phyloP scores from a whole-genome alignment of 768 basidiomycete genomes.

The Tephrocybe sp. region DNA sequence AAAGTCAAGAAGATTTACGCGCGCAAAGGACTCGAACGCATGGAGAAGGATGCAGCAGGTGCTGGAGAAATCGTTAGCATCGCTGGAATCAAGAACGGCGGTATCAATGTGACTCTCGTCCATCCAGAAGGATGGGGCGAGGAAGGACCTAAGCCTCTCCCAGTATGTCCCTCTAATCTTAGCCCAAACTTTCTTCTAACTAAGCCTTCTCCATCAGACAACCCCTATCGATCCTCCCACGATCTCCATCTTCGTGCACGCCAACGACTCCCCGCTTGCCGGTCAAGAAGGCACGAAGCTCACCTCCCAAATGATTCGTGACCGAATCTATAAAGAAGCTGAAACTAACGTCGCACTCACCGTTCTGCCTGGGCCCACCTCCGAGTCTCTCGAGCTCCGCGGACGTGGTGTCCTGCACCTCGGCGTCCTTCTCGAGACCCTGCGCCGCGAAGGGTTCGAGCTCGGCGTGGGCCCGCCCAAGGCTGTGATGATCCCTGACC shows the following conservation, averaged over 20 bases:
- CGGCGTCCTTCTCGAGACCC: slow-evolving; percentile 49
- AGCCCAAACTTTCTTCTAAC: not conserved
- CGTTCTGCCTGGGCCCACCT: slow-evolving; percentile 48
- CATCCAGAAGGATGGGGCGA: slow-evolving; percentile 45
- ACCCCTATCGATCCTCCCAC: slow-evolving; percentile 54
- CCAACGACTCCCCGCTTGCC: slow-evolving; percentile 48
- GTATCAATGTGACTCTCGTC: slow-evolving; percentile 46
- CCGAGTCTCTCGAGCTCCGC: slow-evolving; percentile 48
- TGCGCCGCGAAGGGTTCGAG: slow-evolving; percentile 51
- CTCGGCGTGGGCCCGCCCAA: slow-evolving; percentile 48
- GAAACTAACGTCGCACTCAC: slow-evolving; percentile 52
- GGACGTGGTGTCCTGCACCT: slow-evolving; percentile 50
- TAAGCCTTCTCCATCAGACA: slow-evolving; percentile 18
- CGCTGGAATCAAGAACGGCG: slow-evolving; percentile 47
- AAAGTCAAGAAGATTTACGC: slow-evolving; percentile 48
- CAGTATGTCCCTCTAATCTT: slow-evolving; percentile 25
- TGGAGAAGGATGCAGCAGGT: slow-evolving; percentile 43
- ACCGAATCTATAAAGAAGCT: slow-evolving; percentile 48
- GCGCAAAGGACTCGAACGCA: slow-evolving; percentile 38
- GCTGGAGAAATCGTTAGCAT: slow-evolving; percentile 52
- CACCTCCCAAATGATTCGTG: slow-evolving; percentile 48
- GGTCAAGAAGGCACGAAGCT: slow-evolving; percentile 48
- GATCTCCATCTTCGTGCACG: slow-evolving; percentile 45
- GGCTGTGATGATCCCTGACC: slow-evolving; percentile 46
- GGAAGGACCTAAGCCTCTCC: slow-evolving; percentile 38